Conservation (phyloP, 2,329 filamentous ascomycete species). For the Cordyceps fumosorosea region DNA sequence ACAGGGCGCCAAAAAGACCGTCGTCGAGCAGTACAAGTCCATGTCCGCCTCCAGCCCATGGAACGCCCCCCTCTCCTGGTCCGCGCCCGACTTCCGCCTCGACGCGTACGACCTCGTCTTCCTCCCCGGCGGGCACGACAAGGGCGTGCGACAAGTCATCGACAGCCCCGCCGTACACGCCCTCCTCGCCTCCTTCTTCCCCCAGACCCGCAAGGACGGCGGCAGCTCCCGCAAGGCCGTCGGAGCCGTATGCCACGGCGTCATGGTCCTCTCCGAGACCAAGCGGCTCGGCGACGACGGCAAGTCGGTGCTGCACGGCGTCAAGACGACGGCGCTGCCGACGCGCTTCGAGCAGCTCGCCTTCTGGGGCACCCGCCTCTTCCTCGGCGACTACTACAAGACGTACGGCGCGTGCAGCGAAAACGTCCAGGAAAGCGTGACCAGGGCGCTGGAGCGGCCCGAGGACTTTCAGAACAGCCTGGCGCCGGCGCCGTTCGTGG, state of each 20-base stretch:
- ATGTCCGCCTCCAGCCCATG: constrained; percentile 38
- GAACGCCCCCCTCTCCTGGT: constrained; percentile 39
- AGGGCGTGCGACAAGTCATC: constrained; percentile 43
- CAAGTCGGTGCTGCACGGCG: constrained; percentile 40
- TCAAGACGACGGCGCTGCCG: constrained; percentile 42
- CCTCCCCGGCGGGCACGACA: constrained; percentile 48
- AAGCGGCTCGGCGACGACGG: constrained; percentile 30
- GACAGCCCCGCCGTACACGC: constrained; percentile 39
- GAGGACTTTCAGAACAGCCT: constrained; percentile 40
- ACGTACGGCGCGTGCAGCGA: constrained; percentile 46
- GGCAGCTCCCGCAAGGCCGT: constrained; percentile 33
- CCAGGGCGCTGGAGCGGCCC: constrained; percentile 34
- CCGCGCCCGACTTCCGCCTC: constrained; percentile 35
- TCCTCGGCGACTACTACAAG: constrained; percentile 51
- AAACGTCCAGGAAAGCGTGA: constrained; percentile 39
- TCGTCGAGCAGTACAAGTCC: constrained; percentile 32
- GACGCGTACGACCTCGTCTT: constrained; percentile 41
- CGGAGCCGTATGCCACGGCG: constrained; percentile 46
- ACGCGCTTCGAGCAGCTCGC: constrained; percentile 41
- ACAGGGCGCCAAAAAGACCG: constrained; percentile 38
- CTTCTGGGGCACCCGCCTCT: constrained; percentile 41
- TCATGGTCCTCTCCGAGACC: constrained; percentile 41
- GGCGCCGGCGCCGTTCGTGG: constrained; percentile 38
- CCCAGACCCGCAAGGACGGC: constrained; percentile 32
- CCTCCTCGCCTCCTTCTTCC: constrained; percentile 41